A percentile compares a stretch with the other conserved stretches of the same genome.
These are phyloP conservation scores for Linaria vulgaris DNA, from an alignment of 257 asterid species.

Conservation along the genomic window DNA sequence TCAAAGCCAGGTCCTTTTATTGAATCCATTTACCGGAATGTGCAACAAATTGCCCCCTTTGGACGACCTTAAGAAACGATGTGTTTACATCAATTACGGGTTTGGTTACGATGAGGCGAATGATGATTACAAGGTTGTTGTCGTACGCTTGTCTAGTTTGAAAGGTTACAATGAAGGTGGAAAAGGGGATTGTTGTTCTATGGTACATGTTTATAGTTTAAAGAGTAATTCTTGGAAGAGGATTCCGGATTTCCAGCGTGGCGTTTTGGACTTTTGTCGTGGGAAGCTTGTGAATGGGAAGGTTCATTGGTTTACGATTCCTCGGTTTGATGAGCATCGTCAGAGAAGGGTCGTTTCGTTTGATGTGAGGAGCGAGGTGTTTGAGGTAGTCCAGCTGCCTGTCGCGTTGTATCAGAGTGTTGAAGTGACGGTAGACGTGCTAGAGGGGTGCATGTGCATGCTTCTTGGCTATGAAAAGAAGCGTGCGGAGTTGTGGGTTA, in stretches of 20 bases:
- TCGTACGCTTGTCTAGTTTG: background rate
- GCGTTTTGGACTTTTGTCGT: background rate
- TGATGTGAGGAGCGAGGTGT: background rate
- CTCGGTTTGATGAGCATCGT: background rate
- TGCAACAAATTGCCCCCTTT: background rate
- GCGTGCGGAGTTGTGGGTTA: constrained; percentile 3
- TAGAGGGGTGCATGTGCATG: no score
- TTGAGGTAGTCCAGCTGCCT: constrained; percentile 5
- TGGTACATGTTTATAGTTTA: constrained; percentile 2
- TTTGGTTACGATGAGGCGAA: background rate
- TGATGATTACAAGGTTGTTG: constrained; percentile 12
- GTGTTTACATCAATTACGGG: background rate
- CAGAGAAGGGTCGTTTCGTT: background rate
- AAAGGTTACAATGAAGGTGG: background rate
- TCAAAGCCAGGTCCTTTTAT: background rate
- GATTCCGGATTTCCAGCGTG: no score
- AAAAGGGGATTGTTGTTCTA: no score
- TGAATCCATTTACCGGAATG: constrained; percentile 1
- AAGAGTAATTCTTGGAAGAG: constrained; percentile 8
- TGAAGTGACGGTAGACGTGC: background rate
- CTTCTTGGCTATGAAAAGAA: background rate
- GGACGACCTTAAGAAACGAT: background rate
- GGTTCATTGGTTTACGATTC: background rate
- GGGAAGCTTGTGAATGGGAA: background rate
- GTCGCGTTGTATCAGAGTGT: no score